These are phyloP conservation scores for Achlya hypogyna DNA, from an alignment of 352 stramenopile species.

Conservation along the genomic window DNA sequence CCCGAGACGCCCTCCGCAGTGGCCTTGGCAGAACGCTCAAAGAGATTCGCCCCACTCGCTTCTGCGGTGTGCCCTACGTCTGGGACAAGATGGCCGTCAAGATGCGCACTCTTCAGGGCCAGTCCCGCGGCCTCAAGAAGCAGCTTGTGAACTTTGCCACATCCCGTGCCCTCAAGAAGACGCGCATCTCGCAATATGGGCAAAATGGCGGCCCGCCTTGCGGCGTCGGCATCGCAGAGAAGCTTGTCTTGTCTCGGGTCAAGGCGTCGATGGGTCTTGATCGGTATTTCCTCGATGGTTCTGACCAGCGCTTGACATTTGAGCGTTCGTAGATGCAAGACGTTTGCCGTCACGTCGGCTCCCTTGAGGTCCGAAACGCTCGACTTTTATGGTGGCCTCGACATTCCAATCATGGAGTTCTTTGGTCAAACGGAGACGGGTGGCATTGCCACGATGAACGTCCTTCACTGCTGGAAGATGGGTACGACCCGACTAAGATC, in stretches of 20 bases:
- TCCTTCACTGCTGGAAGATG: conserved; percentile 84
- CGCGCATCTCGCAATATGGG: conserved; percentile 69
- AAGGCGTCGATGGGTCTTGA: conserved; percentile 88
- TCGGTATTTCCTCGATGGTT: conserved; percentile 57
- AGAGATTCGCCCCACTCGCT: conserved; percentile 81
- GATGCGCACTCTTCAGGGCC: conserved; percentile 67
- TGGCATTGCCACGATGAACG: conserved; percentile 72
- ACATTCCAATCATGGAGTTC: conserved; percentile 91
- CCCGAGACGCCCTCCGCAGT: conserved; percentile 82
- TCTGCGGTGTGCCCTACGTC: conserved; percentile 85
- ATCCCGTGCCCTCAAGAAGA: conserved; percentile 67
- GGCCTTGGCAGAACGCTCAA: conserved; percentile 76
- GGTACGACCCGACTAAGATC: conserved; percentile 34
- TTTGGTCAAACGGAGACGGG: conserved; percentile 88
- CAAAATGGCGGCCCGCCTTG: conserved; percentile 75
- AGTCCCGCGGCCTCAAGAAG: conserved; percentile 89
- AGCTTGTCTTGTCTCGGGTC: conserved; percentile 77
- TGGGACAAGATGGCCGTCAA: conserved; percentile 91
- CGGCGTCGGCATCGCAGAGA: conserved; percentile 84
- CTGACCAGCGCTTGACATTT: conserved; percentile 27
- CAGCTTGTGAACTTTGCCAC: conserved; percentile 88
- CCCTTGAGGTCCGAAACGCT: conserved; percentile 90
- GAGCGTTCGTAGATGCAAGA: conserved; percentile 10
- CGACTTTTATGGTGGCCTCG: conserved; percentile 91
- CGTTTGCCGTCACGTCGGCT: conserved; percentile 68